Base-by-base conservation (phyloP, 225 moss, liverwort and hornwort genomes). In the Sphagnum contortum region DNA sequence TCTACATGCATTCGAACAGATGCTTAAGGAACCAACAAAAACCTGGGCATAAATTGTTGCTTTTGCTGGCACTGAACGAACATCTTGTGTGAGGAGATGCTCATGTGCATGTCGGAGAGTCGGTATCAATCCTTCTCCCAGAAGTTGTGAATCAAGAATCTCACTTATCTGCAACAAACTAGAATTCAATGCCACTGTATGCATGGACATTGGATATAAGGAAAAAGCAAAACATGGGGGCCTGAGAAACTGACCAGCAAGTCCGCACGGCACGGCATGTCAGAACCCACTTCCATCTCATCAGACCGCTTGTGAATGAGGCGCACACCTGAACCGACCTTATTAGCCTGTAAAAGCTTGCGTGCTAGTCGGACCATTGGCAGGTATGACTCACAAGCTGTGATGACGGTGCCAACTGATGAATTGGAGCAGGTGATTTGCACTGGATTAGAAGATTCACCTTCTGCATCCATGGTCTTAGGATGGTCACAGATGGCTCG, bases 281-380 rank as follows among this genome's bases (percentile, higher is more conserved):
- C 91, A 75, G 79, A 75, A 80, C 91, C 95, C 71, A 90, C 73
- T 86, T 88, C 82, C 78, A 95, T 75, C 68, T 95, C 95, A 77
- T 95, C 95, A 14, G 95, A 95, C 49, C 95, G 89, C 83, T 95
- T 95, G 71, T 88, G 86, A 66, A 95, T 69, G 57, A 95, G 78
- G 71, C 79, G 84, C 69, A 95, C 88, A 73, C 80, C 80, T 70
- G 70, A 71, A 68, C 73, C 88, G 59, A 90, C 68, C 47, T 70
- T 69, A 61, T 92, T 89, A 6, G 50, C 77, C 70, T 80, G 82
- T 69, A 92, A 62, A 55, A 87, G 48, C 77, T 74, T 86, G 50
- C 89, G 86, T 68, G 95, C 89, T 60, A 95, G 78, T 73, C 82
- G 84, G 70, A 92, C 68, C 89, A 92, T 90, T 45, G 95, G 95